Evolutionary conservation across 352 stramenopile genomes (phyloP), one percentile per base, ranked within the genome.

Genomic region (Blastocystis sp.): DNA sequence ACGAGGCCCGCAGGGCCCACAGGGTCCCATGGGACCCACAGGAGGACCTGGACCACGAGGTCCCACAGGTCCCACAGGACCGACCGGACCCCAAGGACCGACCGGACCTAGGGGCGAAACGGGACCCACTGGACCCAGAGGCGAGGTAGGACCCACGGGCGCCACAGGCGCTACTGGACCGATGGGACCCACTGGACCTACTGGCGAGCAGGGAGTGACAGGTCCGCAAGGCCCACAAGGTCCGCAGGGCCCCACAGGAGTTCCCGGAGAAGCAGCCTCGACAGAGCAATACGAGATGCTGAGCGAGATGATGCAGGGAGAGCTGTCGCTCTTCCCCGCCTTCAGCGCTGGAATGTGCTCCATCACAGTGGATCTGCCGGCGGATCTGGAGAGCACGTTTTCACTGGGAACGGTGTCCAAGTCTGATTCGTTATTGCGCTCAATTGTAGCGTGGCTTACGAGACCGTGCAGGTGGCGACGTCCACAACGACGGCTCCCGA

Each of bases 121-220:
- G 7, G 78, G 78, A 67, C 64, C 64, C 62, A 19, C 7, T 52
- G 78, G 78, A 65, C 34, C 38, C 17, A 38, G 14, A n/a, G 78
- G 78, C 43, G n/a, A 43, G 7, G 19, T 14, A 59, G 78, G 78
- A 65, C 61, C 62, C 34, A 38, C 40, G 2, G 78, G 78, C 61
- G 23, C 64, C 9, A 77, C n/a, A 19, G 78, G 78, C 77, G 2
- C 43, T 14, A 1, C 40, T 41, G 78, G 78, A 88, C 1, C 56
- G 2, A 65, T 28, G 10, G 78, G 78, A 80, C 61, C 78, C 2
- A 41, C 17, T 10, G 78, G 78, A 77, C 78, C 78, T 45, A 76
- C 64, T 7, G 78, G 78, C 45, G 78, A 88, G 10, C 45, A 60
- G 2, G 78, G 78, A 76, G 19, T 43, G 2, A 64, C 56, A 41